Evolutionary conservation across 768 basidiomycete genomes (phyloP), one percentile per base, ranked within the genome.

Genomic region (Russula sp.): DNA sequence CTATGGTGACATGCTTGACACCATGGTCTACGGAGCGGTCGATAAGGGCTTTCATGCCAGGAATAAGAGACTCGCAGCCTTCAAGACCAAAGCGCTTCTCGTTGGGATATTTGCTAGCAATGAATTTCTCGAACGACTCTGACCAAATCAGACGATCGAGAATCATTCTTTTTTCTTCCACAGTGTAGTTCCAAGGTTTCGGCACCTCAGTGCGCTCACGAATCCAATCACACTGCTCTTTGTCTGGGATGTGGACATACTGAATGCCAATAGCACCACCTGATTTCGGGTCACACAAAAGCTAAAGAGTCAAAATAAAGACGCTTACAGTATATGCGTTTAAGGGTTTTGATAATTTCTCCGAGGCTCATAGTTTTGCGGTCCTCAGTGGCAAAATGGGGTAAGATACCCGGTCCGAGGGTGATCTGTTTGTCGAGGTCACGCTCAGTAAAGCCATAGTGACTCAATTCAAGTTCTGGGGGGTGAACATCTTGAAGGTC

Each of bases 141-240:
- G 96, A 98, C 97, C 97, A 99, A 73, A 98, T 98, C 70, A 98
- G 88, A 64, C 97, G 91, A 77, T 99, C 97, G 60, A 99, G 84
- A 67, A 99, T 95, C 91, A 98, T 95, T 52, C 94, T 88, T 77
- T 98, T 99, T 79, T 99, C 97, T 70, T 99, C 97, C 57, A 95
- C 84, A 56, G 90, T 91, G 77, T 98, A 99, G 71, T 94, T 93
- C 94, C 94, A 98, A 7, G 96, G 96, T 70, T 90, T 88, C 1
- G 97, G 97, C 16, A 88, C 87, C 75, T 99, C 97, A 50, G 98
- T 81, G 63, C 97, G 91, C 72, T 94, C 93, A 68, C 97, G 83
- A 70, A 99, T 95, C 97, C 97, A 99, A 76, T 99, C 95, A 72
- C 97, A 99, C 73, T 99, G 92, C 67, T 95, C 92, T 79, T 96